These are phyloP conservation scores for Coriaria nepalensis DNA, from an alignment of 306 rosid genomes.

Conservation along the genomic window DNA sequence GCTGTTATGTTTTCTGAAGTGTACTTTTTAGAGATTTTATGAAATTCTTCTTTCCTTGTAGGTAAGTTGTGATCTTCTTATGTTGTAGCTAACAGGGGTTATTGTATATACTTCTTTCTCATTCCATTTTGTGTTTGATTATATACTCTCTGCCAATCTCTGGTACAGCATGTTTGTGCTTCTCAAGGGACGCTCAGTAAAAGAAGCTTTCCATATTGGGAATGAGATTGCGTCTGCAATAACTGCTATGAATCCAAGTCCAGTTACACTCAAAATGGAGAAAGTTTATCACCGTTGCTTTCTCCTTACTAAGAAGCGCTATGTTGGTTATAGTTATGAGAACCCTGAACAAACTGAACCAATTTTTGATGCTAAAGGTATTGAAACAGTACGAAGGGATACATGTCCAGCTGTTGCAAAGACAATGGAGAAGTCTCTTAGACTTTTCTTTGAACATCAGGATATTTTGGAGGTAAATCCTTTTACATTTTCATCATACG, in stretches of 20 bases:
- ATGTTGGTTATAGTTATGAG: constrained; percentile 94
- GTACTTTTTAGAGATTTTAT: too few species aligned
- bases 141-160: too few species aligned
- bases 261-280: constrained; percentile 92
- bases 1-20: too few species aligned
- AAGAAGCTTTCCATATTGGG: constrained; percentile 72
- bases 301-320: constrained; percentile 89
- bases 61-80: too few species aligned
- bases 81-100: too few species aligned
- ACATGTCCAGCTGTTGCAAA: constrained; percentile 86
- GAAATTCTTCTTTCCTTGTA: too few species aligned
- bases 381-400: constrained; percentile 94
- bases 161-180: constrained; percentile 89
- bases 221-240: constrained; percentile 75
- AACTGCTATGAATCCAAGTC: constrained; percentile 81
- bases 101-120: too few species aligned
- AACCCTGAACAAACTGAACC: constrained; percentile 58
- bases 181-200: constrained; percentile 65
- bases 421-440: constrained; percentile 75
- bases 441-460: constrained; percentile 70
- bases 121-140: too few species aligned
- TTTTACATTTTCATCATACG: background rate
- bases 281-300: constrained; percentile 82
- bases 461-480: constrained; percentile 45
- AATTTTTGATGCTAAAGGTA: constrained; percentile 89